Percentiles rank a stretch among this genome's conserved stretches.
Conservation (phyloP, 495 filamentous ascomycete genomes). For the Hyaloscypha bicolor region DNA sequence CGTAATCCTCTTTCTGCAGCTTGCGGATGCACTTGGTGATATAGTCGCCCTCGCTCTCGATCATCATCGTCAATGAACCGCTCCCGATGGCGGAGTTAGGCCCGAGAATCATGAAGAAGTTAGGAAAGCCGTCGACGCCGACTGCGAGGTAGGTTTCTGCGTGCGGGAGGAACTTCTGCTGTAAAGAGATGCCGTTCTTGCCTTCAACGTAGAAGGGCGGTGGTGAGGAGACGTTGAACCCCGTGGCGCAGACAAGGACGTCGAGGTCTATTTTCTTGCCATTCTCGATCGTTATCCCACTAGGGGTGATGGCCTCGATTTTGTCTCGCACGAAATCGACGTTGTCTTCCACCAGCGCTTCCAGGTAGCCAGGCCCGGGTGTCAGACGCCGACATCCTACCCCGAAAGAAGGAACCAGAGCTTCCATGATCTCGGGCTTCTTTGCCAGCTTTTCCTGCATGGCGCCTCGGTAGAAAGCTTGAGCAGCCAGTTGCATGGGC, state of each 20-base stretch:
- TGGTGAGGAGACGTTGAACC: slow-evolving; percentile 60
- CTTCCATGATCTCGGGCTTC: slow-evolving; percentile 30
- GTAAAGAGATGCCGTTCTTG: slow-evolving; percentile 51
- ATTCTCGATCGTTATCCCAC: slow-evolving; percentile 56
- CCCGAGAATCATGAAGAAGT: slow-evolving; percentile 61
- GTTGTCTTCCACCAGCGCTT: slow-evolving; percentile 65
- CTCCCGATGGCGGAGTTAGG: slow-evolving; percentile 56
- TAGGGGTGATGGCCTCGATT: slow-evolving; percentile 60
- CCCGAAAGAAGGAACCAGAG: slow-evolving; percentile 56
- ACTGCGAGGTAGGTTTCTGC: slow-evolving; percentile 68
- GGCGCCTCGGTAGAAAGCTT: slow-evolving; percentile 37
- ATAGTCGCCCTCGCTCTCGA: slow-evolving; percentile 60
- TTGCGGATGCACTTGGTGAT: slow-evolving; percentile 67
- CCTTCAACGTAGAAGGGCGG: slow-evolving; percentile 61
- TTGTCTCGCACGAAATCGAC: slow-evolving; percentile 58
- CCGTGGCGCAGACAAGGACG: slow-evolving; percentile 69
- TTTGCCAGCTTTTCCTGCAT: slow-evolving; percentile 28
- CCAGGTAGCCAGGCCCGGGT: slow-evolving; percentile 71
- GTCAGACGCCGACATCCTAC: slow-evolving; percentile 72
- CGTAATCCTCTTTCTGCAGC: slow-evolving; percentile 62
- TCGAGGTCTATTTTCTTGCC: slow-evolving; percentile 55
- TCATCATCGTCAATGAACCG: slow-evolving; percentile 53
- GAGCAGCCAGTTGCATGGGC: slow-evolving; percentile 51
- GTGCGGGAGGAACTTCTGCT: slow-evolving; percentile 56
- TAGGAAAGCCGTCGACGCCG: slow-evolving; percentile 65